Evolutionary conservation across 345 rosid species (phyloP).

Genomic region (Toxicodendron radicans): DNA sequence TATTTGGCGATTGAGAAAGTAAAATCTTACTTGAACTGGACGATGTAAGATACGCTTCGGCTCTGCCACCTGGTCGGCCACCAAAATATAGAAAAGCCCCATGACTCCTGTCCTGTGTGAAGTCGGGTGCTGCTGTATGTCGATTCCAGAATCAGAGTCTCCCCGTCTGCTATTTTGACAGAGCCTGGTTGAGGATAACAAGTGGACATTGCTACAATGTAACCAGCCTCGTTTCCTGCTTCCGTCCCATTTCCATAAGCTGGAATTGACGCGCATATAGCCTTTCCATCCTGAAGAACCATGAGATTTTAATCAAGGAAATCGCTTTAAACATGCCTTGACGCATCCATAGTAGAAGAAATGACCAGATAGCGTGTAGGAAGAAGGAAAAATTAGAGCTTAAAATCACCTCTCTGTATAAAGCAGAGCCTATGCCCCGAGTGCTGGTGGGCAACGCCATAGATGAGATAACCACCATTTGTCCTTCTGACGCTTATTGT

Average conservation of each 20-base stretch:
- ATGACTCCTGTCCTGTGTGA: constrained; percentile 87
- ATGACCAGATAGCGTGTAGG: neutral
- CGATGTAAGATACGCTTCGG: constrained; percentile 15
- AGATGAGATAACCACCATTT: constrained; percentile 64
- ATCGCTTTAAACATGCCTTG: too few species aligned
- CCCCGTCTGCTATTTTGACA: constrained; percentile 54
- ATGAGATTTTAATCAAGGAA: too few species aligned
- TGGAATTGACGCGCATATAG: constrained; percentile 56
- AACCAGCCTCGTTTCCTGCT: constrained; percentile 86
- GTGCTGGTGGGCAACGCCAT: constrained; percentile 86
- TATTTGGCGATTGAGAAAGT: too few species aligned
- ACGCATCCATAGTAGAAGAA: too few species aligned
- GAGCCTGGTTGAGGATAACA: constrained; percentile 76
- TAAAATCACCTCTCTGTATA: constrained; percentile 63
- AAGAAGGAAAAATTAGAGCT: too few species aligned
- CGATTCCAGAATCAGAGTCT: constrained; percentile 61
- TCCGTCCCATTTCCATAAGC: constrained; percentile 73
- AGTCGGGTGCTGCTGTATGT: constrained; percentile 47
- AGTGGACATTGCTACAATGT: constrained; percentile 87
- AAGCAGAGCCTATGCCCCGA: constrained; percentile 66
- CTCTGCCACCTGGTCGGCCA: constrained; percentile 51
- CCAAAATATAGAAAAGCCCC: constrained; percentile 75
- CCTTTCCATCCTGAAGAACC: constrained; percentile 51
- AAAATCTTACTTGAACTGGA: constrained; percentile 34
- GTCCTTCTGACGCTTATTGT: constrained; percentile 60